A percentile compares a stretch with the other conserved stretches of the same genome.
phyloP scores from a whole-genome alignment of 139 green algal species.

The Dunaliella primolecta region DNA sequence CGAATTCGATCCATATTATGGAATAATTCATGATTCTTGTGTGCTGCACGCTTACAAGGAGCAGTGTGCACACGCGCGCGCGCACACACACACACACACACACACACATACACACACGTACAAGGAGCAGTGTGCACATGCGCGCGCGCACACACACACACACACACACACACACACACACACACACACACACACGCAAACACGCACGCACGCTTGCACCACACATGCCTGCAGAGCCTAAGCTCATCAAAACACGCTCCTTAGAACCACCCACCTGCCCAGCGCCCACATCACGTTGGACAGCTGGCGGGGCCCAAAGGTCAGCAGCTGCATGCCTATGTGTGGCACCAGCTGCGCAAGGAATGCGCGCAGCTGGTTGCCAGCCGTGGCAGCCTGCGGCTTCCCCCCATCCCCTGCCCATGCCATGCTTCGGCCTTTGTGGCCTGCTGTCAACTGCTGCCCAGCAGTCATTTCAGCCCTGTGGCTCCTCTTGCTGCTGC shows the following conservation, averaged over 20 bases:
- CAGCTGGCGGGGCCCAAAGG: conserved; percentile 3
- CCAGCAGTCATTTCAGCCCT: too few species aligned
- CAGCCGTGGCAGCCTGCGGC: neutral
- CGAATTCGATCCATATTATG: too few species aligned
- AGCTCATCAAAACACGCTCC: too few species aligned
- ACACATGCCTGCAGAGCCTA: too few species aligned
- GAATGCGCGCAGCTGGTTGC: neutral
- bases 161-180: conserved; percentile 3
- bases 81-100: neutral
- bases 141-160: neutral
- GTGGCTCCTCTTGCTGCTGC: too few species aligned
- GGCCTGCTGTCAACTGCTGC: neutral
- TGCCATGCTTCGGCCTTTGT: neutral
- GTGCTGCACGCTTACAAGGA: too few species aligned
- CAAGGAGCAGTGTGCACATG: neutral
- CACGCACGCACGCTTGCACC: too few species aligned
- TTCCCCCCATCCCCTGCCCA: neutral
- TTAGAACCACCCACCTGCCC: neutral
- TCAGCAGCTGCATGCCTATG: conserved; percentile 8
- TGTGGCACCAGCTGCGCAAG: neutral
- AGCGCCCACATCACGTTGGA: conserved; percentile 10
- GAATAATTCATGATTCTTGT: too few species aligned
- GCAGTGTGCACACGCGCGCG: neutral
- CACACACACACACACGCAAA: too few species aligned
- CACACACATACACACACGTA: neutral